Base-by-base conservation (phyloP, 768 basidiomycete species). In the Boletus reticuloceps region DNA sequence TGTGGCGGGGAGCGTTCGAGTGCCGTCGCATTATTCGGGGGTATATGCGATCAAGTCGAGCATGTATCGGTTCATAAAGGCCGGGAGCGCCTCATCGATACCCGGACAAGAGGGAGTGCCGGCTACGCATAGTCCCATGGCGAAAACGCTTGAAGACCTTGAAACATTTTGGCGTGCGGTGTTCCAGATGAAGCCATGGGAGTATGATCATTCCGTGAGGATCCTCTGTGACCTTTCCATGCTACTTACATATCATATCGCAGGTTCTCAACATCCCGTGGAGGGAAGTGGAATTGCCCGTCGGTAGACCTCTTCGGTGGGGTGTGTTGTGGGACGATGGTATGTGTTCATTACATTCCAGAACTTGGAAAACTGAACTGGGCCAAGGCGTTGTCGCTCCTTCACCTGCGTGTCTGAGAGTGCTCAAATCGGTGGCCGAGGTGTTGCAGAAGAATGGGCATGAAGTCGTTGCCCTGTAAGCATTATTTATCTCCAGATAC, bases 241-340 rank as follows among this genome's bases (percentile, higher is more conserved):
- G 10, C 10, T 37, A 12, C 20, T 11, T 36, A 16, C 20, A 36
- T 36, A 37, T 31, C 19, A 49, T 31, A 14, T 39, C n/a, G 29
- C 38, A 76, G 75, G 68, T 64, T 34, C 60, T 64, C 19, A 60
- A 68, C 38, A 68, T 78, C 19, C 75, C 78, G 1, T 75, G 66
- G 67, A 64, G 65, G 51, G 62, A 69, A 5, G 68, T 75, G 77
- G 59, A 70, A 39, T 41, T 80, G 65, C 57, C 79, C 70, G 51
- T 76, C 73, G 67, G 79, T 72, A 80, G 80, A 60, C 68, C 69
- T 6, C 41, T 86, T 34, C 82, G 83, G 59, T 88, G 81, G 80
- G 84, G 84, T 25, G 73, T 86, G 37, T 68, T 86, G 55, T 81
- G 83, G 81, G 79, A 83, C 42, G 86, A 88, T 62, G 81, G 85